A percentile compares a stretch with the other conserved stretches of the same genome.
phyloP scores from a whole-genome alignment of 768 basidiomycete genomes.

The Termitomyces sp. region DNA sequence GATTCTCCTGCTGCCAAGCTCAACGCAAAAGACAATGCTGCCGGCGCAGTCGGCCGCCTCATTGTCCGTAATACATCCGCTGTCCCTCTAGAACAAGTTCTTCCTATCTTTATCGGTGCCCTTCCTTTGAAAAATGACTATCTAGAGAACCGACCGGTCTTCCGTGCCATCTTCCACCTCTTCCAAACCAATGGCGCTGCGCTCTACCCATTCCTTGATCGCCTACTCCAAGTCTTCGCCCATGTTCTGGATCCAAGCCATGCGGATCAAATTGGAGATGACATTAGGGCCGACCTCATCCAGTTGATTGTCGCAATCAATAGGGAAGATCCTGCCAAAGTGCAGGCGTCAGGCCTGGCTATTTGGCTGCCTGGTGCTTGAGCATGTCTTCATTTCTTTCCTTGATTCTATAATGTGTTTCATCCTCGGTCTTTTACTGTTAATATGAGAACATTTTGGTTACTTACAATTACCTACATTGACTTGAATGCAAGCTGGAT shows the following conservation, averaged over 20 bases:
- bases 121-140: slow-evolving; percentile 86
- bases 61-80: slow-evolving; percentile 74
- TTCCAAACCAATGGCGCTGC: slow-evolving; percentile 71
- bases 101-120: slow-evolving; percentile 76
- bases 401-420: slow-evolving; percentile 9
- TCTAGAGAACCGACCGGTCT: slow-evolving; percentile 86
- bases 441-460: slow-evolving; percentile 18
- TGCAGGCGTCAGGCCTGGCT: slow-evolving; percentile 73
- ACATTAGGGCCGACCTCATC: slow-evolving; percentile 72
- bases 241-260: slow-evolving; percentile 74
- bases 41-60: slow-evolving; percentile 86
- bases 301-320: slow-evolving; percentile 69
- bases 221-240: slow-evolving; percentile 72
- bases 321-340: slow-evolving; percentile 67
- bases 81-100: slow-evolving; percentile 86
- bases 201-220: slow-evolving; percentile 73
- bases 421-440: slow-evolving; percentile 5
- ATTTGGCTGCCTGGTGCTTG: slow-evolving; percentile 45
- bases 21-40: slow-evolving; percentile 96
- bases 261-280: slow-evolving; percentile 75
- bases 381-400: slow-evolving; percentile 14
- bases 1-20: slow-evolving; percentile 60
- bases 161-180: slow-evolving; percentile 84
- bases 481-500: slow-evolving; percentile 1
- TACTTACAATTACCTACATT: slow-evolving; percentile 9